phyloP scores from a whole-genome alignment of 2,329 filamentous ascomycete genomes.

The Coniochaeta sp. region DNA sequence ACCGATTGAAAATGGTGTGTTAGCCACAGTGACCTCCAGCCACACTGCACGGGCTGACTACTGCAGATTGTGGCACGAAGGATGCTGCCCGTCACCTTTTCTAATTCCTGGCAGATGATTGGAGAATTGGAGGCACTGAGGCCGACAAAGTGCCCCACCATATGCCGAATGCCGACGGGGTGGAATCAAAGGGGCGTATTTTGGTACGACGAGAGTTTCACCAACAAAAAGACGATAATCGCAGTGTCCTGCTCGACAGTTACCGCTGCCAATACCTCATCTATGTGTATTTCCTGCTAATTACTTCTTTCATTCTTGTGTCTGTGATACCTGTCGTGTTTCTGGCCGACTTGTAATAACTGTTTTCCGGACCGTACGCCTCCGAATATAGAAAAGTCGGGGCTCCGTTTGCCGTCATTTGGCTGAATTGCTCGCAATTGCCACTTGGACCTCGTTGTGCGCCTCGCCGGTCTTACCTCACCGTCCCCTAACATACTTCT shows the following conservation, averaged over 20 bases:
- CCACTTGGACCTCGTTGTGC: background rate
- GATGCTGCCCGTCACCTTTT: background rate
- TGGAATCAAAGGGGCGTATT: background rate
- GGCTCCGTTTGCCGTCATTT: background rate
- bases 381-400: background rate
- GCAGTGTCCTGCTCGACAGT: too few species aligned
- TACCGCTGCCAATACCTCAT: background rate
- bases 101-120: background rate
- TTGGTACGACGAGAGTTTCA: background rate
- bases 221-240: too few species aligned
- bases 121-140: background rate
- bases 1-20: background rate
- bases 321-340: background rate
- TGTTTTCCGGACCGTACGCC: background rate
- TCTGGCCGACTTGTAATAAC: background rate
- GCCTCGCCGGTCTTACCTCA: background rate
- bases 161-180: background rate
- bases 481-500: background rate
- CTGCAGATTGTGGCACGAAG: too few species aligned
- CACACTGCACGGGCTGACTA: too few species aligned
- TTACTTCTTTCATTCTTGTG: background rate
- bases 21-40: background rate
- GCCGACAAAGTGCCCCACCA: background rate
- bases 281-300: background rate
- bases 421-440: constrained; percentile 1